A percentile compares a stretch with the other conserved stretches of the same genome.
These are phyloP conservation scores for Candida labiduridarum DNA, from an alignment of 1,139 yeast genomes.

Conservation along the genomic window DNA sequence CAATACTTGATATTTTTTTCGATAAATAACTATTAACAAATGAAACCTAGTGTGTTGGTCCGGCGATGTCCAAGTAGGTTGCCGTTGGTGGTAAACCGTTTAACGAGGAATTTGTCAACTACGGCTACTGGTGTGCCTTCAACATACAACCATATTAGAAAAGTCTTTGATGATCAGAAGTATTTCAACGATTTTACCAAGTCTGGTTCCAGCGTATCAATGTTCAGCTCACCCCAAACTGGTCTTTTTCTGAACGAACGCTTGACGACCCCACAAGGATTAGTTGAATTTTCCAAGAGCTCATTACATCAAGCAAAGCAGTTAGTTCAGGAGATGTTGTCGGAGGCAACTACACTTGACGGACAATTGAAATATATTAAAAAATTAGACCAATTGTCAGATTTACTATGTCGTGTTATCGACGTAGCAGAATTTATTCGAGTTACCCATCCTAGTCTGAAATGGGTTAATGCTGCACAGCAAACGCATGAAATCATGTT, in stretches of 20 bases:
- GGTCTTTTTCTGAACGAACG: conserved; percentile 80
- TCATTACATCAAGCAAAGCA: conserved; percentile 66
- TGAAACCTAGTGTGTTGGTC: conserved; percentile 7
- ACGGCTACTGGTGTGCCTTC: neutral
- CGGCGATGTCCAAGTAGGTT: conserved; percentile 6
- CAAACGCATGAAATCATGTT: conserved; percentile 85
- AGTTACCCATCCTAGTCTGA: conserved; percentile 77
- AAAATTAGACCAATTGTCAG: conserved; percentile 82
- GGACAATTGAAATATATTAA: conserved; percentile 59
- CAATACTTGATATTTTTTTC: neutral
- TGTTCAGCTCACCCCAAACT: conserved; percentile 25
- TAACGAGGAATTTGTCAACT: neutral
- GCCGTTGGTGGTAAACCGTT: neutral
- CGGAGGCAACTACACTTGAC: conserved; percentile 41
- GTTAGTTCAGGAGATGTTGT: conserved; percentile 58
- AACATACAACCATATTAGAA: conserved; percentile 22
- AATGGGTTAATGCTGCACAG: conserved; percentile 82
- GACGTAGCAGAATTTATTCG: conserved; percentile 93
- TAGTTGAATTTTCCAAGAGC: conserved; percentile 63
- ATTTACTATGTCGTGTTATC: conserved; percentile 85
- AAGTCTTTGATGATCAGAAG: conserved; percentile 49
- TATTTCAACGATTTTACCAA: conserved; percentile 41
- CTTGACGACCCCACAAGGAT: conserved; percentile 69
- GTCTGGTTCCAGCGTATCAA: conserved; percentile 10
- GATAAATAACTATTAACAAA: neutral